Base-by-base conservation (phyloP, 2,329 filamentous ascomycete genomes). In the Monosporascus ibericus region DNA sequence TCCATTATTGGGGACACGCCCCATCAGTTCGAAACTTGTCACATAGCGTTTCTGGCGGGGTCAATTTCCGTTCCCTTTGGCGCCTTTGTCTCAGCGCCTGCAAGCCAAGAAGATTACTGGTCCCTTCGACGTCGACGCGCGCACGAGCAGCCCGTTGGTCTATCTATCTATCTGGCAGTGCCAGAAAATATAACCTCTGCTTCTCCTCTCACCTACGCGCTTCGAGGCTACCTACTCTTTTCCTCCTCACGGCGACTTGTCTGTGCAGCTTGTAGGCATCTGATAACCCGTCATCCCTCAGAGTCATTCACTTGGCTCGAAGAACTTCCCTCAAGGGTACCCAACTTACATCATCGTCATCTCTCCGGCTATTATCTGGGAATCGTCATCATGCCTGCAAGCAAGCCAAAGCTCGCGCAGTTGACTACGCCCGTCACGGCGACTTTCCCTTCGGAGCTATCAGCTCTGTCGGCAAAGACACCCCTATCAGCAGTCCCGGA, bases 401-500 rank as follows among this genome's bases (percentile, higher is more conserved):
- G 65, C 64, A 81, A 80, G 67, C 82, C 82, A 62, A 85, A 79
- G 78, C 75, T 83, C 65, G 71, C 78, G 61, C 79, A 81, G 71
- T 76, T 86, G 68, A 75, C 79, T 61, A 86, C 83, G 60, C 82
- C 82, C 48, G 72, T 82, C 69, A 81, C 81, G 57, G 79, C 79
- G 57, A 82, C 78, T 49, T 86, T 86, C 63, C 81, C 80, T 30
- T 87, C 70, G 63, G 79, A 77, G 68, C 77, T 78, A 59, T 77
- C 79, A 54, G 85, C 84, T 61, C 77, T 83, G 53, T 82, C 82
- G 58, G 82, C 85, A 47, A 81, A 80, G 59, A 92, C 86, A 58
- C 88, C 88, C 48, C 77, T 88, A 65, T 84, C 84, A 20, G 72
- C 72, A n/a, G 57, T 70, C n/a, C 71, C 71, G 27, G 75, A 76